phyloP scores from a whole-genome alignment of 2,329 filamentous ascomycete species.

The Macrophomina phaseolina region DNA sequence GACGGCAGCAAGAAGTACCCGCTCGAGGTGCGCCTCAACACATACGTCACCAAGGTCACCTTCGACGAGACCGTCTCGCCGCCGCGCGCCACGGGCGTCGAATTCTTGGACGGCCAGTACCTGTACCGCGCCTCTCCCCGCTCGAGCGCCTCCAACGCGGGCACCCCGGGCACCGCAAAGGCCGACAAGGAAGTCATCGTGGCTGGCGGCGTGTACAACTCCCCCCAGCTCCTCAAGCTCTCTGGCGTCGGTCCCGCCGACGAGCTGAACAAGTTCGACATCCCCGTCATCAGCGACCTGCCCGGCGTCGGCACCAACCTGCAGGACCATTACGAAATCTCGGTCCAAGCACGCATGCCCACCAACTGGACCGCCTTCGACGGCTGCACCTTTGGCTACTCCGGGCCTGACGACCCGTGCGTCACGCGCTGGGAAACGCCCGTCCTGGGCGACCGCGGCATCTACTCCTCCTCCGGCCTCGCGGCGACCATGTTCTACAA shows the following conservation, averaged over 20 bases:
- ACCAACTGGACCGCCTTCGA: constrained; percentile 44
- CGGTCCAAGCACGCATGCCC: constrained; percentile 55
- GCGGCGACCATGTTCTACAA: constrained; percentile 53
- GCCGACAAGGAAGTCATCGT: constrained; percentile 55
- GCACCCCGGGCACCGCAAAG: constrained; percentile 48
- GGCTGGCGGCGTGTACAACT: constrained; percentile 64
- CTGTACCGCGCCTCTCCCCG: constrained; percentile 48
- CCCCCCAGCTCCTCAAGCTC: constrained; percentile 68
- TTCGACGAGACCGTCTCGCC: constrained; percentile 68
- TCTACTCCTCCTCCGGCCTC: constrained; percentile 59
- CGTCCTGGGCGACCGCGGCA: constrained; percentile 39
- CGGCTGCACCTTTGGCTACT: constrained; percentile 45
- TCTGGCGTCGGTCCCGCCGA: constrained; percentile 65
- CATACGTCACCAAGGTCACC: constrained; percentile 68
- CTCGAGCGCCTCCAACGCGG: constrained; percentile 34
- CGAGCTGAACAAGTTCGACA: constrained; percentile 60
- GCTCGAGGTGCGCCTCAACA: constrained; percentile 64
- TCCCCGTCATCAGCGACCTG: constrained; percentile 61
- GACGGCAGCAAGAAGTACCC: constrained; percentile 62
- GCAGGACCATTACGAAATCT: constrained; percentile 65
- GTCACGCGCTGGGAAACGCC: constrained; percentile 49
- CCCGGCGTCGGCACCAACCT: constrained; percentile 70
- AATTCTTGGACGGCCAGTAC: constrained; percentile 48
- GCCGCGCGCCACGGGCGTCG: constrained; percentile 55
- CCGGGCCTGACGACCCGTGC: constrained; percentile 48